Base-by-base conservation (phyloP, 192 early-diverging fungal genomes). In the Glomus cerebriforme region DNA sequence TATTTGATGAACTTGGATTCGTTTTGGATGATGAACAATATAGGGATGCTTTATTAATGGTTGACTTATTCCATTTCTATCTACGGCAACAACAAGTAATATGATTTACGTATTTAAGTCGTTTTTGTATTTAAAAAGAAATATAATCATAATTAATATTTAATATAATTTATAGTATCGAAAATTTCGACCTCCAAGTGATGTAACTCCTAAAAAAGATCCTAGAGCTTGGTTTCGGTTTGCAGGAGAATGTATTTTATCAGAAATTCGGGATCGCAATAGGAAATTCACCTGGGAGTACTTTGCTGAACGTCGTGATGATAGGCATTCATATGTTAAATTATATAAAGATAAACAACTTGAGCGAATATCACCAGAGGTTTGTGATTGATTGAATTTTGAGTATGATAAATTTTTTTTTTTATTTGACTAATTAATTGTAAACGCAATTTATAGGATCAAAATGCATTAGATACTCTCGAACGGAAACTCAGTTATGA, bases 1-100 rank as follows among this genome's bases (percentile, higher is more conserved):
- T 94, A 78, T 98, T 98, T 86, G 94, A 97, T 83, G 94, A 96
- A 82, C 85, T 98, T 26, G 96, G 92, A 0, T 98, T 99, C 82
- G 90, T 93, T 15, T 79, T 99, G 4, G 94, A 97, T 71, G 92
- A 96, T 80, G 89, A 93, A 70, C 98, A 99, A 81, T 99, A 96
- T 81, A 83, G 86, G 1, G 95, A 94, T 63, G 87, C 90, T 1
- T 83, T 98, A 74, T 76, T 93, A 27, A 88, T 99, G 79, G 87
- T 95, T 39, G 91, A 92, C 12, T 81, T 93, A 7, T 96, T 99
- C 81, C 92, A 96, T 79, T 89, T 90, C 0, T 94, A 92, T 58
- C 85, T 95, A 72, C 91, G 90, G 54, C 86, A 93, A 76, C 90
- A 96, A 76, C 87, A 91, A 86, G 90, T 92, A 79, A 64, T 17